Base-by-base conservation (phyloP, 2,329 filamentous ascomycete genomes). In the Beauveria scarabaeidicola region DNA sequence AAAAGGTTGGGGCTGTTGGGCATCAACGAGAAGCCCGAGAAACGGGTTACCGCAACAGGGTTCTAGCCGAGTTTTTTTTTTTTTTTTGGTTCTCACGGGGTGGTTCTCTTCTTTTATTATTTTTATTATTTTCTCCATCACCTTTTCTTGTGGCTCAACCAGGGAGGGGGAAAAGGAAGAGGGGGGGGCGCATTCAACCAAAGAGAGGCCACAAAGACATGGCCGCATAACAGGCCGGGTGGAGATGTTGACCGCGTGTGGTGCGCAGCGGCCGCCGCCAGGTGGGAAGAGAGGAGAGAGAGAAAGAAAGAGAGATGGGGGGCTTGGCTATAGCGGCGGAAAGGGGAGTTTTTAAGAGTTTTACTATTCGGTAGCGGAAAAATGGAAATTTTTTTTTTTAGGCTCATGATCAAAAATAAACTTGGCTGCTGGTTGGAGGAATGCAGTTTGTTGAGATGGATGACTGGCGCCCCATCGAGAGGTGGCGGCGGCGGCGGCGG, bases 211-310 rank as follows among this genome's bases (percentile, higher is more conserved):
- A 53, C 6, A 15, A n/a, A 52, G 43, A 54, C 46, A 50, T 38
- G 55, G 55, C 46, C 55, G 55, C 55, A 58, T 47, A 47, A 50
- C 55, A 21, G 53, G 53, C 44, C 53, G 43, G 43, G 53, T 57
- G 53, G 53, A 47, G 53, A 29, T 55, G 15, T n/a, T 36, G 52
- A 15, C 32, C 50, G 21, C 19, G 10, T 38, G 23, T 44, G 23
- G 53, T 27, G 53, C 41, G 17, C 8, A 13, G 52, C 19, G 52
- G 46, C 32, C 9, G 32, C 32, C 32, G 32, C 32, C 32, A n/a
- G 32, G 32, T 36, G 32, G 29, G 29, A 10, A 32, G 27, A 29
- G 29, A 8, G 9, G 29, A 32, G 52, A n/a, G 27, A 29, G 29
- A 32, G 52, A n/a, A 8, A 29, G 29, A 32, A 41, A 29, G 53